Conservation (phyloP, 208 protist species). For the Entamoeba dispar region DNA sequence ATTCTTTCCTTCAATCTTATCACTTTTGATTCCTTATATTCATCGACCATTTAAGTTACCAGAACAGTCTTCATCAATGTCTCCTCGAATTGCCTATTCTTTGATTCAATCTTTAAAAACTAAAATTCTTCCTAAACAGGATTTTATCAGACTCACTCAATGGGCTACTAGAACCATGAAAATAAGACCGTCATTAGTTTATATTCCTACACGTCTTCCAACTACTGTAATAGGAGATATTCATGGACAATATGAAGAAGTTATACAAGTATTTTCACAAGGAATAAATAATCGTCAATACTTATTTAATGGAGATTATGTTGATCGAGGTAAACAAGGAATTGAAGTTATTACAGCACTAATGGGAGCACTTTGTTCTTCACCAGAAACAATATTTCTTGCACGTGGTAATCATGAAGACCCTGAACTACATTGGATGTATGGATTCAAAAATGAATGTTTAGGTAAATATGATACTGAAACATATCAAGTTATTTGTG, state of each 20-base stretch:
- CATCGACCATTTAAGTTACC: not conserved
- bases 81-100: not conserved
- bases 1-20: not conserved
- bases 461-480: conserved; percentile 12
- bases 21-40: not conserved
- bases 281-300: conserved; percentile 39
- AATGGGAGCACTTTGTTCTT: conserved; percentile 44
- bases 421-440: not conserved
- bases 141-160: not conserved
- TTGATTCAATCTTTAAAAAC: not conserved
- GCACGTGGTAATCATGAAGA: conserved; percentile 31
- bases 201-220: not conserved
- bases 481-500: not conserved
- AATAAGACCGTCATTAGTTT: not conserved
- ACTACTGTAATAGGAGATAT: conserved; percentile 78
- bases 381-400: conserved; percentile 20
- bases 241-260: conserved; percentile 92
- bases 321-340: conserved; percentile 48
- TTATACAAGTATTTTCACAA: conserved; percentile 77
- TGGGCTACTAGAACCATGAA: not conserved
- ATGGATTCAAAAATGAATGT: conserved; percentile 24
- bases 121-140: not conserved
- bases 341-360: conserved; percentile 48
- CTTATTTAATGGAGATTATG: conserved; percentile 39
- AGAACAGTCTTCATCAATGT: not conserved